A percentile compares a stretch with the other conserved stretches of the same genome.
phyloP scores from a whole-genome alignment of 257 asterid genomes.

The Gentiana macrophylla region DNA sequence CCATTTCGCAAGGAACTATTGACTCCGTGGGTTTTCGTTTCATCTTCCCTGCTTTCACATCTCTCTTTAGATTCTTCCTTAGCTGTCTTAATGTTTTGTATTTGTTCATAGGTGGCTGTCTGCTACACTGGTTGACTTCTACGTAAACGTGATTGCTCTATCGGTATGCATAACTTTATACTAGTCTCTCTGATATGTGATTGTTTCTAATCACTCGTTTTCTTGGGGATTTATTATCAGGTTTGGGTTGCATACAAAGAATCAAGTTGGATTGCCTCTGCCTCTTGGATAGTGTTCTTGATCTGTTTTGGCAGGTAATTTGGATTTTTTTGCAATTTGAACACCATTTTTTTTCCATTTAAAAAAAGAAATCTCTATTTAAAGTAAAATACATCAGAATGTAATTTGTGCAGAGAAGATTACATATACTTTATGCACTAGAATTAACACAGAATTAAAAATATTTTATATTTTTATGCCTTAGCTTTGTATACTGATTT shows the following conservation, averaged over 20 bases:
- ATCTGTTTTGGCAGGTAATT: conserved; percentile 71
- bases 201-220: too few relatives aligned
- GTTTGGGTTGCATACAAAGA: conserved; percentile 90
- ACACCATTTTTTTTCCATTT: too few relatives aligned
- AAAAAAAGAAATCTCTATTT: too few relatives aligned
- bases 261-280: conserved; percentile 38
- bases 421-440: too few relatives aligned
- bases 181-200: neutral
- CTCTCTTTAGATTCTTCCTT: too few relatives aligned
- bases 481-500: neutral
- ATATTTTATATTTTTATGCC: too few relatives aligned
- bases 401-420: too few relatives aligned
- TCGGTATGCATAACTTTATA: conserved; percentile 33
- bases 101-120: conserved; percentile 60
- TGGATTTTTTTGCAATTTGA: neutral
- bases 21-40: conserved; percentile 52
- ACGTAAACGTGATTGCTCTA: conserved; percentile 39
- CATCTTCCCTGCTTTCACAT: neutral
- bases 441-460: too few relatives aligned
- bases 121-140: conserved; percentile 69
- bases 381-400: too few relatives aligned
- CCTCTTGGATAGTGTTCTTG: conserved; percentile 53
- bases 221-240: conserved; percentile 17
- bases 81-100: too few relatives aligned
- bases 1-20: conserved; percentile 59